Conservation (phyloP, 805 yeast species). For the Barnettozyma wickerhamii region DNA sequence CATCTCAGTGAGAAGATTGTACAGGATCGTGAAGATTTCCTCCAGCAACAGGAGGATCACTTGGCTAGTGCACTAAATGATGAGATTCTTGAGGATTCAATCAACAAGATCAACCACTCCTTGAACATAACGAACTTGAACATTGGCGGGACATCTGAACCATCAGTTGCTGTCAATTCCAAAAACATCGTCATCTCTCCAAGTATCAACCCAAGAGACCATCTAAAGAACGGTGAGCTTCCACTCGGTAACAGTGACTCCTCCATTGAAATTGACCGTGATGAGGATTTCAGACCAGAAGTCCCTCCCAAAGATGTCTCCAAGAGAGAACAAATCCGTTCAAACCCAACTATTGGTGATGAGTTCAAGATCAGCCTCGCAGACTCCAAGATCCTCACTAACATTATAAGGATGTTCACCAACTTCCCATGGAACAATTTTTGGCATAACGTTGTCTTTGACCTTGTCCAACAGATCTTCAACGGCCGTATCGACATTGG, state of each 20-base stretch:
- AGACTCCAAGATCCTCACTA: constrained; percentile 56
- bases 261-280: background rate
- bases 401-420: constrained; percentile 65
- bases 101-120: background rate
- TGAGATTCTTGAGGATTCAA: constrained; percentile 14
- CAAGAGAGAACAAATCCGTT: constrained; percentile 34
- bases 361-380: constrained; percentile 61
- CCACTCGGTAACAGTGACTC: constrained; percentile 6
- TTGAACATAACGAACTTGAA: constrained; percentile 22
- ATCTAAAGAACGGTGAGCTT: constrained; percentile 9
- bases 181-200: constrained; percentile 25
- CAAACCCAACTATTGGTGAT: constrained; percentile 65
- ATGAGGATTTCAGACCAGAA: background rate
- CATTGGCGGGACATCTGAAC: constrained; percentile 27
- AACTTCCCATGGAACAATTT: constrained; percentile 81
- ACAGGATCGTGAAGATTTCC: constrained; percentile 61
- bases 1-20: constrained; percentile 65
- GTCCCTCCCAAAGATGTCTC: constrained; percentile 1
- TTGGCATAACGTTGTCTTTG: constrained; percentile 82
- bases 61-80: constrained; percentile 26
- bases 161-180: constrained; percentile 26
- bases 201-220: constrained; percentile 15
- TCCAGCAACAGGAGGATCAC: constrained; percentile 32
- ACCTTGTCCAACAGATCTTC: constrained; percentile 74
- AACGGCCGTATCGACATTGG: constrained; percentile 72